Base-by-base conservation (phyloP, 495 filamentous ascomycete species). In the Penicillium robsamsonii region DNA sequence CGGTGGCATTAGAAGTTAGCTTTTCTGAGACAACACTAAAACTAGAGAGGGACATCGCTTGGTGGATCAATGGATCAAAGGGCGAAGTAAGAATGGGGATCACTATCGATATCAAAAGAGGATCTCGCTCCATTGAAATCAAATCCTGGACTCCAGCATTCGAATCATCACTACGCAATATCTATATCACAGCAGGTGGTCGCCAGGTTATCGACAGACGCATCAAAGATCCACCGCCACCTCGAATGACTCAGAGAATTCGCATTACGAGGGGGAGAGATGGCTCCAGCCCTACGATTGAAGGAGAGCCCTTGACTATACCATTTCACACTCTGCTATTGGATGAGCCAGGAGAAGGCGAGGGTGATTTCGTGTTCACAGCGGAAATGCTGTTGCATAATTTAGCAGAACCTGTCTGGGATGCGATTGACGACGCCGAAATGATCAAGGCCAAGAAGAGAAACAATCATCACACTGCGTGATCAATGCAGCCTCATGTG, bases 61-160 rank as follows among this genome's bases (percentile, higher is more conserved):
- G 45, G 45, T 55, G 44, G 53, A 55, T 55, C 31, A 55, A 55
- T 27, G 53, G 6, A 37, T 56, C 53, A 9, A 29, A 48, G 1
- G 44, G 52, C 13, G 51, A 45, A 24, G 51, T 54, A 18, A 45
- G 29, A 46, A 54, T 54, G 51, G 51, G 51, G 15, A 37, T 54
- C 20, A 54, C 29, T 5, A 9, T 54, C 41, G 40, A 54, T 9
- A 54, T 54, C n/a, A 54, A 54, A 20, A 22, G 40, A 53, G 3
- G 13, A 43, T 42, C 40, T 4, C 4, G 2, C 8, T 42, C 8
- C 10, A 42, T 42, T 42, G 40, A 42, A 42, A 42, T 42, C 40
- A 20, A 42, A 42, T 22, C 40, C 40, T 42, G 40, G 40, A 22
- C 40, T 2, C 40, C 40, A 20, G 17, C 8, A 4, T 42, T 22